Evolutionary conservation across 2,329 filamentous ascomycete species (phyloP), one percentile per base, ranked within the genome.

Genomic region (Colletotrichum euphorbiae): DNA sequence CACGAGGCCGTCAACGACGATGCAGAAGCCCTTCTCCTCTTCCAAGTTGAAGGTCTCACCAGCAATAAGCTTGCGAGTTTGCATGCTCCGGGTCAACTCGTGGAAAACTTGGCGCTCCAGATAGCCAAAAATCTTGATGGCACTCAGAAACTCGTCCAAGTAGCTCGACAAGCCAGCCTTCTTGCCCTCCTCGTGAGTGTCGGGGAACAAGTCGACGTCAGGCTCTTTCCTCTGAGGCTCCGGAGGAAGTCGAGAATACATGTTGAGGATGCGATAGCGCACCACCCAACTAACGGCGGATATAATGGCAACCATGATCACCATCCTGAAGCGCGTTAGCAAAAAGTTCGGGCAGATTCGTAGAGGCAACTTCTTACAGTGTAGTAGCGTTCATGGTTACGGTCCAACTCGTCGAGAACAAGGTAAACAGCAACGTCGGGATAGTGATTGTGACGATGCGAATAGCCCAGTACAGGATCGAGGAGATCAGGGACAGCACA

Each of bases 321-420:
- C 81, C 78, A 97, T 89, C 54, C 90, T 92, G 69, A 15, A 38
- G 24, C 28, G 12, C 58, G 70, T 73, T 70, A 75, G 71, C 38
- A 61, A 58, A 24, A 48, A 24, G 4, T 13, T 64, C 73, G n/a
- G 12, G 62, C 9, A 15, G 8, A 38, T 36, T 17, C 11, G 11
- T 1, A n/a, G 33, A 13, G 15, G 24, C 7, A 13, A 31, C 13
- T n/a, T 55, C 90, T 77, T 89, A 97, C 90, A 99, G 80, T 17
- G 96, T 99, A 19, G 95, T 98, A 73, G 96, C 95, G 78, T 98
- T 98, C 94, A 99, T 97, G 11, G 96, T 99, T 76, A 99, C 93
- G 0, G 96, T 99, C 83, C 97, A 84, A 79, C 93, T 98, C 71
- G 93, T 95, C 6, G 94, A 97, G 76, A 97, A 93, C 70, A 97